phyloP scores from a whole-genome alignment of 495 filamentous ascomycete genomes.

The Penicillium argentinense region DNA sequence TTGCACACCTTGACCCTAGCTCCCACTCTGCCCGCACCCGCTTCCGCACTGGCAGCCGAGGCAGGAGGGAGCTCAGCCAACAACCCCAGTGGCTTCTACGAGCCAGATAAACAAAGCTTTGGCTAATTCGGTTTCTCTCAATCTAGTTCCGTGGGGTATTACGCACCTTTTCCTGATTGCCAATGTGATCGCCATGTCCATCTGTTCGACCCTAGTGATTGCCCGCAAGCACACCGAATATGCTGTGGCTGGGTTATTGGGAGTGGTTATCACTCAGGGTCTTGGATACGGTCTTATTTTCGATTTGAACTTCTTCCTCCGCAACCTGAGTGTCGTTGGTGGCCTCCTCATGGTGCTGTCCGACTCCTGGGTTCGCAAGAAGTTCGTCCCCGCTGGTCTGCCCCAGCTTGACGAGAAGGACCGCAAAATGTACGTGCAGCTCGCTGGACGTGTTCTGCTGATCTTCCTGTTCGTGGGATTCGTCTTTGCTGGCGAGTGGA shows the following conservation, averaged over 20 bases:
- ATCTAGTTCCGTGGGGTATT: slow-evolving; percentile 78
- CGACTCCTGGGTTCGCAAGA: slow-evolving; percentile 96
- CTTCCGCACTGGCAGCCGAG: neutral
- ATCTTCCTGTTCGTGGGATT: slow-evolving; percentile 98
- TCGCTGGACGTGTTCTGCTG: slow-evolving; percentile 91
- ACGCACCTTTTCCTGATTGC: slow-evolving; percentile 90
- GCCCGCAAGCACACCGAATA: slow-evolving; percentile 87
- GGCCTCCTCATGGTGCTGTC: slow-evolving; percentile 97
- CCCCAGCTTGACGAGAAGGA: slow-evolving; percentile 97
- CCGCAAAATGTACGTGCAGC: slow-evolving; percentile 99
- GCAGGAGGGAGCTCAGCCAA: neutral
- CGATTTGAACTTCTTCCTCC: slow-evolving; percentile 99
- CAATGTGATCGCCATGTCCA: slow-evolving; percentile 87
- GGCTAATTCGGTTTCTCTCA: slow-evolving; percentile 18
- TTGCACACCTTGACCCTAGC: neutral
- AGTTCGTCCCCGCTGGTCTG: slow-evolving; percentile 91
- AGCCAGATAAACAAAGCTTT: neutral
- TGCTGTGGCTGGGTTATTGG: slow-evolving; percentile 85
- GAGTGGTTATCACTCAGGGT: slow-evolving; percentile 92
- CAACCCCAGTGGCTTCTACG: neutral
- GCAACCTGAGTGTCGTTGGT: slow-evolving; percentile 95
- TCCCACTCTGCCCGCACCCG: slow-evolving; percentile 1
- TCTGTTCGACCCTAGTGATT: slow-evolving; percentile 84
- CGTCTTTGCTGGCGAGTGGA: slow-evolving; percentile 93
- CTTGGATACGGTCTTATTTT: slow-evolving; percentile 98